These are phyloP conservation scores for Craspedostauros australis DNA, from an alignment of 108 stramenopile species.

Conservation along the genomic window DNA sequence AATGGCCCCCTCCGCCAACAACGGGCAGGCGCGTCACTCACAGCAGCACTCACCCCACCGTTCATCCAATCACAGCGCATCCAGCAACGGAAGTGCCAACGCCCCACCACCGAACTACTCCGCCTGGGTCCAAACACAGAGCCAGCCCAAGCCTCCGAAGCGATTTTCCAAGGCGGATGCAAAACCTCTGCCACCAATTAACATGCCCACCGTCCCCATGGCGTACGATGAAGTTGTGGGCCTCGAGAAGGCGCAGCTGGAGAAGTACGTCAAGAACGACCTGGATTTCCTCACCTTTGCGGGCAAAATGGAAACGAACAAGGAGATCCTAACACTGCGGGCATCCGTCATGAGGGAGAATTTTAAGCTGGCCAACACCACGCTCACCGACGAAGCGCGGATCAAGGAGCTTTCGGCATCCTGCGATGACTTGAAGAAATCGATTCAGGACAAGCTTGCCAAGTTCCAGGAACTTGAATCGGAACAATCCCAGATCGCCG, in stretches of 20 bases:
- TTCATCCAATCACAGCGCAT: not conserved
- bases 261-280: slow-evolving; percentile 46
- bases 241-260: slow-evolving; percentile 43
- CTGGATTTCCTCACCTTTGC: slow-evolving; percentile 31
- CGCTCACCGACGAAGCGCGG: slow-evolving; percentile 33
- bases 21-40: too few relatives aligned
- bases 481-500: slow-evolving; percentile 36
- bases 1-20: not conserved
- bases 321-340: slow-evolving; percentile 29
- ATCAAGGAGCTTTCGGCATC: slow-evolving; percentile 26
- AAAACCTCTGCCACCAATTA: slow-evolving; percentile 14
- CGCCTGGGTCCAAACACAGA: too few relatives aligned
- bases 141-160: too few relatives aligned
- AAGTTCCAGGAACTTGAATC: slow-evolving; percentile 42
- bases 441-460: slow-evolving; percentile 35
- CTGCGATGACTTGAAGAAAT: slow-evolving; percentile 32
- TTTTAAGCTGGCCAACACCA: slow-evolving; percentile 35
- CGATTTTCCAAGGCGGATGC: too few relatives aligned
- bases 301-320: slow-evolving; percentile 31
- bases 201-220: slow-evolving; percentile 53
- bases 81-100: slow-evolving; percentile 1
- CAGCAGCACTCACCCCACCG: not conserved
- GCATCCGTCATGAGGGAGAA: slow-evolving; percentile 36
- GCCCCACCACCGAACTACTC: not conserved
- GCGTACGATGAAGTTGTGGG: slow-evolving; percentile 45